Base-by-base conservation (phyloP, 805 yeast species). In the Priceomyces fermenticarens region DNA sequence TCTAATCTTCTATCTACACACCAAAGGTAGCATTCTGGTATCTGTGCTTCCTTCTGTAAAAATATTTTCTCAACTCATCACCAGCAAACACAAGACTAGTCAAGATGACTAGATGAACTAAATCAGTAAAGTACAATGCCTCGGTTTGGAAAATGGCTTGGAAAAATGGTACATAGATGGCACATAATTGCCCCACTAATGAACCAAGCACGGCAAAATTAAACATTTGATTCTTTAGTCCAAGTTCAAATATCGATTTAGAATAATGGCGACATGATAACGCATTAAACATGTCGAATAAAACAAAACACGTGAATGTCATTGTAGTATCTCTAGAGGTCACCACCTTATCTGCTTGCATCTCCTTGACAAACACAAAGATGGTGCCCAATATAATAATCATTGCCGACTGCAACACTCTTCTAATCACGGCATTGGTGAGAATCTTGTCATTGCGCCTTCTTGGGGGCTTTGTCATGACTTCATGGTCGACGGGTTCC, bases 261-360 rank as follows among this genome's bases (percentile, higher is more conserved):
- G 88, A 75, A 43, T 84, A 76, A 48, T 95, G 95, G 55, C 98
- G 87, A 63, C 97, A 91, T 11, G 96, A 73, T 49, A 93, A 71
- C 0, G 99, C 99, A 63, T 90, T 93, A 70, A 93, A 93, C 95
- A 93, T 86, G 63, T 93, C 99, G 57, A 83, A 93, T 42, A 91
- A 72, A 9, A 93, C 99, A 66, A 93, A 93, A 60, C 98, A 88
- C 0, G 98, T 93, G 58, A 93, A 93, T 0, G 99, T 91, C 99
- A 93, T 93, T 1, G 99, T 93, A 14, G 99, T 93, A 60, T 93
- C 99, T 65, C 99, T 84, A 10, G 91, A 83, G 2, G 97, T 89
- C 42, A 91, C 82, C 46, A 76, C 77, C 23, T 81, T 77, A 53
- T 88, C 95, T 15, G 79, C 75, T 35, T 35, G 38, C 95, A 91